Percentiles rank a stretch among this genome's conserved stretches.
These are phyloP conservation scores for Fusarium camptoceras DNA, from an alignment of 2,329 filamentous ascomycete genomes.

Conservation along the genomic window DNA sequence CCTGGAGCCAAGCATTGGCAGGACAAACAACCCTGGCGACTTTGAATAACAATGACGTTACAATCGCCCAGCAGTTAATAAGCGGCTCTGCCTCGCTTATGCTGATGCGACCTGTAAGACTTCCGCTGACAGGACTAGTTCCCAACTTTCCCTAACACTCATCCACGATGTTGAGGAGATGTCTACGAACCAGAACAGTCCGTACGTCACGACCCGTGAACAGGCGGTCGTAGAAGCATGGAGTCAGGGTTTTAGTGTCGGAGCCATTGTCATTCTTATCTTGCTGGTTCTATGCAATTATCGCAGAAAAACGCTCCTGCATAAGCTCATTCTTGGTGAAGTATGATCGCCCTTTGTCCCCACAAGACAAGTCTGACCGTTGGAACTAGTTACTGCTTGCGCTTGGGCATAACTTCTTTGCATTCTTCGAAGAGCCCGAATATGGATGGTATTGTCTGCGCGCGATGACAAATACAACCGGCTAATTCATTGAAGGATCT, in stretches of 20 bases:
- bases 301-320: slow-evolving; percentile 19
- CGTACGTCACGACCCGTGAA: slow-evolving; percentile 24
- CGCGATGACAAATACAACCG: too few relatives aligned
- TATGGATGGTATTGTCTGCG: slow-evolving; percentile 35
- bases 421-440: slow-evolving; percentile 24
- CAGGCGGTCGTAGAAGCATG: slow-evolving; percentile 29
- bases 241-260: slow-evolving; percentile 29
- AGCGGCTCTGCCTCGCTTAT: slow-evolving; percentile 6
- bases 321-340: slow-evolving; percentile 33
- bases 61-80: neutral
- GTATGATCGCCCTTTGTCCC: neutral
- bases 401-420: slow-evolving; percentile 27
- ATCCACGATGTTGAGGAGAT: slow-evolving; percentile 14
- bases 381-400: slow-evolving; percentile 14
- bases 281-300: slow-evolving; percentile 30
- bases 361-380: neutral
- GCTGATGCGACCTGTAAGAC: neutral
- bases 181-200: slow-evolving; percentile 18
- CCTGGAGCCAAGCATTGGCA: slow-evolving; percentile 17
- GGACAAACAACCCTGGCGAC: neutral
- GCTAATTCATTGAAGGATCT: neutral
- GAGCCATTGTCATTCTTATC: slow-evolving; percentile 14
- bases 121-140: neutral
- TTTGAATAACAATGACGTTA: slow-evolving; percentile 19
- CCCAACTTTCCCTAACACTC: neutral